Percentiles rank a stretch among this genome's conserved stretches.
Conservation (phyloP, 2,329 filamentous ascomycete genomes). For the Penicillium carneum region DNA sequence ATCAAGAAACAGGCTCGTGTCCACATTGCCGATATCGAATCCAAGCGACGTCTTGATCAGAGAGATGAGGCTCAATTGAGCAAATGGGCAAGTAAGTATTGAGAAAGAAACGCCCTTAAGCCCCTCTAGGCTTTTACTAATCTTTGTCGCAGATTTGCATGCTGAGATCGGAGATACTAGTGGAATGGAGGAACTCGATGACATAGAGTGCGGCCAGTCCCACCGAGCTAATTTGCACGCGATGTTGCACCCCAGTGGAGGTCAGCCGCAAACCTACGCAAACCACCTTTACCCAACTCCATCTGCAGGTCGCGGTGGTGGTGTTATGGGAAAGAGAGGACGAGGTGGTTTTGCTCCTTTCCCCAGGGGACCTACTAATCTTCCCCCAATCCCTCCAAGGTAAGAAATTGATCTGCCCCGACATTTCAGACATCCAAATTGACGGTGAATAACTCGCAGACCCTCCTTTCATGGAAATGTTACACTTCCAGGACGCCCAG, state of each 20-base stretch:
- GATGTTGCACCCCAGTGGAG: conserved; percentile 6
- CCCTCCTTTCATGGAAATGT: background rate
- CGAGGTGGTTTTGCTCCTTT: background rate
- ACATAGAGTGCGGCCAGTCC: conserved; percentile 5
- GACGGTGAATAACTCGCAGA: background rate
- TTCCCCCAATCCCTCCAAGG: background rate
- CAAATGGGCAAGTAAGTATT: conserved; percentile 10
- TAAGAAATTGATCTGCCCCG: background rate
- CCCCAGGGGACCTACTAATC: background rate
- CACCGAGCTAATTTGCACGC: conserved; percentile 10
- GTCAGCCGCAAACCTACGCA: background rate
- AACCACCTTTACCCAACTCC: background rate
- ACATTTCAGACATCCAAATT: background rate
- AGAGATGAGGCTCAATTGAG: conserved; percentile 7
- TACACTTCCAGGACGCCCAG: background rate
- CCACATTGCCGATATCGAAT: background rate
- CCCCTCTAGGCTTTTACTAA: background rate
- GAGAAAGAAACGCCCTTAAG: background rate
- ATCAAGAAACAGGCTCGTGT: background rate
- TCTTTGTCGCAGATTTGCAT: background rate
- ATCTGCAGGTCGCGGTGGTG: conserved; percentile 3
- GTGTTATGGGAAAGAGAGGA: conserved; percentile 4
- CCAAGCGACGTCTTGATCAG: background rate
- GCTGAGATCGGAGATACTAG: background rate
- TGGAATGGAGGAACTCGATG: conserved; percentile 10